Evolutionary conservation across 768 basidiomycete genomes (phyloP), one percentile per base, ranked within the genome.

Genomic region (Porphyrellus cyaneotinctus): DNA sequence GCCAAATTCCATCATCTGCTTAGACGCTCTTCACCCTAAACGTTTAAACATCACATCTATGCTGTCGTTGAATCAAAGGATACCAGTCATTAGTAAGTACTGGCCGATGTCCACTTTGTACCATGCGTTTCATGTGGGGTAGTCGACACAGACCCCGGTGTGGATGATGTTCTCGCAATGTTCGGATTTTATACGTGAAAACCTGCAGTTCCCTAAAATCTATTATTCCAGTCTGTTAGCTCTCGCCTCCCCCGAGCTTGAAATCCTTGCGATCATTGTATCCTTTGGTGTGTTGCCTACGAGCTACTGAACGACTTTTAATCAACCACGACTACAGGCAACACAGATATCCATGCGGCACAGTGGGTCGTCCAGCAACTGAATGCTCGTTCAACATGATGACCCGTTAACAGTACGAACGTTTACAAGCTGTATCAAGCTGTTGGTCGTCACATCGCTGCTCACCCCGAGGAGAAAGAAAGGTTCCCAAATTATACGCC

Each of bases 91-190:
- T 58, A 88, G 87, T 88, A 59, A 71, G 83, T 63, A 33, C 15
- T 7, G 28, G 35, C 13, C 23, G 28, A 31, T 18, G n/a, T 18
- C 11, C 24, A 9, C 43, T 11, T 12, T 33, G 41, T 10, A 6
- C 26, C 32, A 32, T 18, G 13, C 6, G 31, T 36, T 31, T 59
- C 49, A 67, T 30, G 22, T 18, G n/a, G 32, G 20, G 42, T 28
- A 91, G 88, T 91, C 62, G 90, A 91, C 59, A 88, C 88, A 24
- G 91, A 94, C 64, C 88, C 91, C 8, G 91, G 91, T 31, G 85
- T 91, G 4, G 91, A 94, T 63, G 91, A 94, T 66, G 74, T 78
- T 23, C 59, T 91, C 47, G 90, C 90, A 26, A 82, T 94, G 89
- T 87, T 52, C 53, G 83, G 67, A 26, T 52, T 49, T 22, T 26